Percentiles rank a stretch among this genome's conserved stretches.
phyloP scores from a whole-genome alignment of 805 yeast species.

The Tetrapisispora pingtungensis region DNA sequence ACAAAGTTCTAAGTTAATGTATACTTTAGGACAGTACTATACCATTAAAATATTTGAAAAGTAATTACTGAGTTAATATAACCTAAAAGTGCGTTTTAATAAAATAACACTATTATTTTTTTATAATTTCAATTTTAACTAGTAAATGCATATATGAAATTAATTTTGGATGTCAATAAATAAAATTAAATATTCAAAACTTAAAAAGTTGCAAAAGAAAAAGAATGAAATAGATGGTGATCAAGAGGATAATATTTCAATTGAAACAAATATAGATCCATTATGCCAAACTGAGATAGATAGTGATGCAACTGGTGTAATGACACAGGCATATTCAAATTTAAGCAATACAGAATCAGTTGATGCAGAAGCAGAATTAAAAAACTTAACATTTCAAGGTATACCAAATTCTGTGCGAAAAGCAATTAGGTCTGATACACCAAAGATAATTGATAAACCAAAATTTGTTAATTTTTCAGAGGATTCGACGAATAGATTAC shows the following conservation, averaged over 20 bases:
- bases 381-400: conserved; percentile 24
- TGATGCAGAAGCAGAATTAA: conserved; percentile 21
- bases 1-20: too few species aligned
- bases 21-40: too few species aligned
- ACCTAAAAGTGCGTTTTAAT: too few species aligned
- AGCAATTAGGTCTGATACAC: not conserved
- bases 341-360: not conserved
- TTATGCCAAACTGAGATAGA: not conserved
- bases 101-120: too few species aligned
- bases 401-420: conserved; percentile 21
- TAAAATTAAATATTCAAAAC: not conserved
- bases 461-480: not conserved
- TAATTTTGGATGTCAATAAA: not conserved
- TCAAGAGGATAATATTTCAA: not conserved
- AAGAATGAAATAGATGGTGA: not conserved
- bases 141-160: not conserved
- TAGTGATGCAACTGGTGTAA: not conserved
- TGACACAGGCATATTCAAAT: not conserved
- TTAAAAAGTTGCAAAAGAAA: not conserved
- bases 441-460: not conserved
- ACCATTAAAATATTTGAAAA: too few species aligned
- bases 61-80: too few species aligned
- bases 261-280: not conserved
- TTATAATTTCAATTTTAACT: not conserved
- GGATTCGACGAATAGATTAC: not conserved